Percentiles rank a stretch among this genome's conserved stretches.
phyloP scores from a whole-genome alignment of 2,329 filamentous ascomycete genomes.

The Calonectria montana region DNA sequence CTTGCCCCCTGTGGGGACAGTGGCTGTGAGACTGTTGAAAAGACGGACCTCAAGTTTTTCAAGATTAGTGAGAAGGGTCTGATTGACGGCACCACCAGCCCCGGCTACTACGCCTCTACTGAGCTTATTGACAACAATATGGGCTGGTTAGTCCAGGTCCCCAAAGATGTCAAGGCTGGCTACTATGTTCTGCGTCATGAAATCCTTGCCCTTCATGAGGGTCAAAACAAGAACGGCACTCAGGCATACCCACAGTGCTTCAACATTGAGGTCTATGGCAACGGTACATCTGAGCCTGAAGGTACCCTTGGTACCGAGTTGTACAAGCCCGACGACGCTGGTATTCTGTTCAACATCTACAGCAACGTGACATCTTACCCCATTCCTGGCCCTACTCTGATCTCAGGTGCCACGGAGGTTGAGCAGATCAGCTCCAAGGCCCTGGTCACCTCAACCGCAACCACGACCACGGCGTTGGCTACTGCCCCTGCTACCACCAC shows the following conservation, averaged over 20 bases:
- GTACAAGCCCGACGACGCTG: conserved; percentile 44
- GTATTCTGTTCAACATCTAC: conserved; percentile 50
- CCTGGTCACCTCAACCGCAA: conserved; percentile 26
- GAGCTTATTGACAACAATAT: conserved; percentile 57
- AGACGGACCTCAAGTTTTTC: conserved; percentile 68
- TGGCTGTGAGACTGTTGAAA: conserved; percentile 66
- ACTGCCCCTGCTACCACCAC: conserved; percentile 25
- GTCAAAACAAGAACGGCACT: conserved; percentile 56
- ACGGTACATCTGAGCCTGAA: conserved; percentile 48
- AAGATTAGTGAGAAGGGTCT: conserved; percentile 72
- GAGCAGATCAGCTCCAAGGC: conserved; percentile 32
- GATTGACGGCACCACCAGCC: conserved; percentile 56
- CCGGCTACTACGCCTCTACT: conserved; percentile 49
- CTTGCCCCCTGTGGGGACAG: conserved; percentile 67
- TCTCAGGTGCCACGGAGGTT: conserved; percentile 29
- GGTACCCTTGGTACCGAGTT: conserved; percentile 48
- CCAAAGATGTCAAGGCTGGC: conserved; percentile 49
- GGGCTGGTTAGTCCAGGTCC: conserved; percentile 50
- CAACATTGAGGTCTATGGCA: conserved; percentile 59
- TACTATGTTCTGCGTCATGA: conserved; percentile 64
- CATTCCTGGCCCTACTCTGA: conserved; percentile 46
- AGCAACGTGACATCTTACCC: conserved; percentile 38
- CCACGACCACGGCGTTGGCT: conserved; percentile 20
- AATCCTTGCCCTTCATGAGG: conserved; percentile 62
- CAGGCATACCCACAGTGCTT: conserved; percentile 66